A percentile compares a stretch with the other conserved stretches of the same genome.
phyloP scores from a whole-genome alignment of 1,284 basidiomycete species.

The Chiua sp. region DNA sequence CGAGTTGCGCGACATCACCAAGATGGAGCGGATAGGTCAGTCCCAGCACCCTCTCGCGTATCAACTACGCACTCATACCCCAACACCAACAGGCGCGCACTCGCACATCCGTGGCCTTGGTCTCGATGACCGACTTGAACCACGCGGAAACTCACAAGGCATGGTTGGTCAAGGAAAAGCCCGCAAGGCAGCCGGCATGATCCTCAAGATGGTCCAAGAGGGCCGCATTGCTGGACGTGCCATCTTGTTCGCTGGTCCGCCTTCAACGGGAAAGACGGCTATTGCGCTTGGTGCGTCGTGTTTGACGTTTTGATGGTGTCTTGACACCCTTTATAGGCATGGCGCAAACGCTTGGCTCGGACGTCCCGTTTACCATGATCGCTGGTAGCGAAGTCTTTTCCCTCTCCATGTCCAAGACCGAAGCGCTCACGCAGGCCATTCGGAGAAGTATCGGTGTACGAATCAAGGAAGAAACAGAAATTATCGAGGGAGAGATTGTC shows the following conservation, averaged over 20 bases:
- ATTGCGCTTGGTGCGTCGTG: slow-evolving; percentile 86
- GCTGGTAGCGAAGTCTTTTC: slow-evolving; percentile 98
- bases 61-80: background rate
- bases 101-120: slow-evolving; percentile 97
- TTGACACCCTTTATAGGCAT: slow-evolving; percentile 66
- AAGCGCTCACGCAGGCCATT: slow-evolving; percentile 97
- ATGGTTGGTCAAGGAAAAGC: slow-evolving; percentile 98
- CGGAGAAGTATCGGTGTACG: slow-evolving; percentile 94
- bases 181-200: slow-evolving; percentile 95
- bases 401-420: slow-evolving; percentile 97
- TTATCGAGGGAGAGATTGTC: slow-evolving; percentile 98
- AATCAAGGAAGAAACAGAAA: slow-evolving; percentile 97
- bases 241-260: slow-evolving; percentile 96
- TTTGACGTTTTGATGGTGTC: too few species aligned
- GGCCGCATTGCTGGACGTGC: slow-evolving; percentile 94
- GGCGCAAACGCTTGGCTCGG: slow-evolving; percentile 93
- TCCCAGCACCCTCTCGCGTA: slow-evolving; percentile 1
- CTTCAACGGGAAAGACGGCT: slow-evolving; percentile 96
- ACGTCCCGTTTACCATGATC: slow-evolving; percentile 98
- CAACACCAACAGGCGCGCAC: slow-evolving; percentile 73
- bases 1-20: slow-evolving; percentile 88
- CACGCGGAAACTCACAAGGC: slow-evolving; percentile 87
- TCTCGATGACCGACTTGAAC: slow-evolving; percentile 91
- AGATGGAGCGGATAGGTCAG: slow-evolving; percentile 95
- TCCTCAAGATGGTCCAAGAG: slow-evolving; percentile 98